Evolutionary conservation across 139 green algal genomes (phyloP).

Genomic region (Nannochloris sp.): DNA sequence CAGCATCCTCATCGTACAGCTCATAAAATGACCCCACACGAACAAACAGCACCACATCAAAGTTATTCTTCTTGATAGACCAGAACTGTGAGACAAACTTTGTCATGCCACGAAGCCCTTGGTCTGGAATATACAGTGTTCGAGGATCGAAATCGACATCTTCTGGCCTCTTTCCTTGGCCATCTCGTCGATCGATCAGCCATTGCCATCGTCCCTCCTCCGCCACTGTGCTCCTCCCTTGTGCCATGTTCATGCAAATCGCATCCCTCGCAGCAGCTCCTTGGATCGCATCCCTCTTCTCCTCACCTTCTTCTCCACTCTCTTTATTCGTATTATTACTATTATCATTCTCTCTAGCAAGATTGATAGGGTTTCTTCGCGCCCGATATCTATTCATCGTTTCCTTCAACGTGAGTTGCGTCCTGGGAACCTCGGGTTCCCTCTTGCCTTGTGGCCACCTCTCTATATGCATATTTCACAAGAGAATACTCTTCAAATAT

Average conservation of each 20-base stretch:
- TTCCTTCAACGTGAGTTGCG: too few species aligned
- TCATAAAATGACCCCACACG: conserved; percentile 26
- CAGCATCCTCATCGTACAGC: conserved; percentile 55
- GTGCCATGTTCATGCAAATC: not conserved
- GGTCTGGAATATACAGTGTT: conserved; percentile 39
- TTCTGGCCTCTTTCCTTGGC: conserved; percentile 18
- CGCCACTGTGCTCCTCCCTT: not conserved
- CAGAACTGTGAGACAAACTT: conserved; percentile 36
- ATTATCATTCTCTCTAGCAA: too few species aligned
- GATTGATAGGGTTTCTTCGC: too few species aligned
- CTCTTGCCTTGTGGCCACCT: too few species aligned
- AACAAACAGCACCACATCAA: conserved; percentile 62
- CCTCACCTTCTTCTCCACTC: too few species aligned
- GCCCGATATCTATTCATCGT: too few species aligned
- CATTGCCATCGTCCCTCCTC: conserved; percentile 29
- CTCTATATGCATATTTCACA: too few species aligned
- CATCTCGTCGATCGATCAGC: conserved; percentile 34
- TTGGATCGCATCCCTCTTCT: not conserved
- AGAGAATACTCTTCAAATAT: too few species aligned
- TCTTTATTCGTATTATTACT: too few species aligned
- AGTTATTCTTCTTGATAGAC: conserved; percentile 38
- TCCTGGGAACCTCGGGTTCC: too few species aligned
- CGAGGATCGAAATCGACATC: conserved; percentile 44
- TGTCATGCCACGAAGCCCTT: conserved; percentile 22
- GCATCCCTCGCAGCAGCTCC: not conserved